Conservation (phyloP, 169 alveolate species). For the Sarcocystis neurona region DNA sequence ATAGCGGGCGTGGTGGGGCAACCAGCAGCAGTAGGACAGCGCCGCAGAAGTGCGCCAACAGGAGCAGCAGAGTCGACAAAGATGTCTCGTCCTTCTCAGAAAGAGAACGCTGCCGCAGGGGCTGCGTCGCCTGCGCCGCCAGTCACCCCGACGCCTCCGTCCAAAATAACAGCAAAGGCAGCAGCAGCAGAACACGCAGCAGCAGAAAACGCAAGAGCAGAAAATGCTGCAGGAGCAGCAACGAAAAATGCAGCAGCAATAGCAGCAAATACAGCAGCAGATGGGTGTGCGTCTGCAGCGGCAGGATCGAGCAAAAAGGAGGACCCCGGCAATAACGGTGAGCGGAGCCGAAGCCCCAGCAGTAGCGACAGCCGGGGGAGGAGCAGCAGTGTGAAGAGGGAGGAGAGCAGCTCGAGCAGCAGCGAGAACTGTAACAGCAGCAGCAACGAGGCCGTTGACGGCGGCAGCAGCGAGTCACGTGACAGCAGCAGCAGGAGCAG, state of each 20-base stretch:
- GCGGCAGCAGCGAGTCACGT: constrained; percentile 34
- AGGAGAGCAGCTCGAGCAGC: constrained; percentile 38
- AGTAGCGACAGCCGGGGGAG: background rate
- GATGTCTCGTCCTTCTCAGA: no score
- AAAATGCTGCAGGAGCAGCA: constrained; percentile 45
- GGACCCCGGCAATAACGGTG: no score
- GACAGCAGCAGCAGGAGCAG: constrained; percentile 30
- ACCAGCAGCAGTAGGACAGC: no score
- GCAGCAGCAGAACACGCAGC: background rate
- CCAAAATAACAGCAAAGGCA: background rate
- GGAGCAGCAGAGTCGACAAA: no score
- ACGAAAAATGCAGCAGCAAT: constrained; percentile 34
- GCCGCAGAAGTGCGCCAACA: no score
- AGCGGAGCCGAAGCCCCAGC: constrained; percentile 18
- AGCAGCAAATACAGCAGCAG: constrained; percentile 25
- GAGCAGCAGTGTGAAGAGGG: background rate
- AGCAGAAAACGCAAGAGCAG: background rate
- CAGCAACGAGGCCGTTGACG: background rate
- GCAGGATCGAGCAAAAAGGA: no score
- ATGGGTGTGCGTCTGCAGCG: constrained; percentile 14
- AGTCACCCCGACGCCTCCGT: background rate
- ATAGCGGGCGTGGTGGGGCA: no score
- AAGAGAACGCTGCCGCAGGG: background rate
- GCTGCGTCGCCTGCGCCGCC: constrained; percentile 25
- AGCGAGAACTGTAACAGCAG: background rate